Evolutionary conservation across 306 rosid genomes (phyloP), one percentile per base, ranked within the genome.

Genomic region (Gastrolobium bilobum): DNA sequence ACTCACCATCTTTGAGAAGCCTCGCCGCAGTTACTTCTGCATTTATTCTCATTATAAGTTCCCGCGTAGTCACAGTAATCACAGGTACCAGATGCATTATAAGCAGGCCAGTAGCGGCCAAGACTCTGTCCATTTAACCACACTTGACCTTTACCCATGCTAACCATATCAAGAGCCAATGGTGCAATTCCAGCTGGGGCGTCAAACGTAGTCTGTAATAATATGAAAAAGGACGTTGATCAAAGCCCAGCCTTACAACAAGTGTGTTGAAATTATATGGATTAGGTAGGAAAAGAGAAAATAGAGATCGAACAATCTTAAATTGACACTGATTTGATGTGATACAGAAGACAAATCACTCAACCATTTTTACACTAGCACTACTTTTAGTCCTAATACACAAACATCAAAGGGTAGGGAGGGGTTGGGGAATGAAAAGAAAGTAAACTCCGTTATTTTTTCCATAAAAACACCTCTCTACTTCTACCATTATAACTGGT

Each of bases 1-100:
- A 89, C 99, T 84, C 61, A 96, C 99, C 99, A 96, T 96, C 93
- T 93, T 83, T 96, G 99, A 67, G 99, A 93, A 58, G 99, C 92
- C 83, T 90, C 91, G 7, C 98, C 98, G 7, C 98, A 93, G 82
- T 93, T 90, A 61, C 88, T 84, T 44, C 60, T 78, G 83, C 99
- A 96, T 82, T 96, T 96, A 75, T 90, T 96, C 85, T 93, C 98
- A 4, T 31, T 43, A 46, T 81, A 96, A 20, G 94, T 96, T 82
- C 98, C 99, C 0, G 96, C 86, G 75, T 96, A 91, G 73, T 86
- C 71, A 75, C 99, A 96, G 67, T 65, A 26, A 48, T 75, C 82
- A 78, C 99, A 96, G 56, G 89, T 79, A 70, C 99, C 98, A 1
- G 94, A 53, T 62, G 96, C 97, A 78, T 88, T 96, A 76, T 96